Evolutionary conservation across 1,284 basidiomycete species (phyloP).

Genomic region (Amylostereum areolatum): DNA sequence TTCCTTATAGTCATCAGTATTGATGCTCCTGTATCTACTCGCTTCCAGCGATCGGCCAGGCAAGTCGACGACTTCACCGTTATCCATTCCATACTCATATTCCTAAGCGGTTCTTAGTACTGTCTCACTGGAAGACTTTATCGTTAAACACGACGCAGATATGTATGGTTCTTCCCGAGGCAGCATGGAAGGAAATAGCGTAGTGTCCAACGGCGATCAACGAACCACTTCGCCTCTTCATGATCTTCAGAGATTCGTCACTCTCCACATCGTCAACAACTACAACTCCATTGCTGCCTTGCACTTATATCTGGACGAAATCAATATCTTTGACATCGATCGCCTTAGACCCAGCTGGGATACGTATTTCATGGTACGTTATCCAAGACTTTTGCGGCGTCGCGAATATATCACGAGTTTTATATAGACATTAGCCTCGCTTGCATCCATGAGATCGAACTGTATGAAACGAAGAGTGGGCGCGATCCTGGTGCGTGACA

Average conservation of each 20-base stretch:
- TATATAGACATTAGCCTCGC: conserved; percentile 71
- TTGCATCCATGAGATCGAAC: conserved; percentile 86
- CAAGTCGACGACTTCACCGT: conserved; percentile 25
- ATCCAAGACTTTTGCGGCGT: not conserved
- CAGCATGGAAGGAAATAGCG: conserved; percentile 7
- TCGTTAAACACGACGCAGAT: conserved; percentile 23
- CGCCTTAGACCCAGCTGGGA: conserved; percentile 88
- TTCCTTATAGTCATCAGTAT: conserved; percentile 85
- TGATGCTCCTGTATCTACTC: conserved; percentile 75
- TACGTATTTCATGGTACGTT: conserved; percentile 86
- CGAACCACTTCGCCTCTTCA: conserved; percentile 33
- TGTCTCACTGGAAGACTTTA: conserved; percentile 48
- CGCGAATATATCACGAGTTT: conserved; percentile 3
- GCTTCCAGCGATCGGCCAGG: conserved; percentile 49
- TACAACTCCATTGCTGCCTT: conserved; percentile 54
- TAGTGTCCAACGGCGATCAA: conserved; percentile 14
- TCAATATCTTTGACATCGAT: conserved; percentile 69
- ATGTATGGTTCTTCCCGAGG: conserved; percentile 19
- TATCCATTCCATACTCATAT: no score
- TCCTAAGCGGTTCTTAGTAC: conserved; percentile 13
- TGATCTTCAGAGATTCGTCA: conserved; percentile 42
- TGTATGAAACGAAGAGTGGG: conserved; percentile 98
- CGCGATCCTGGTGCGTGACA: conserved; percentile 83
- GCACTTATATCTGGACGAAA: conserved; percentile 54
- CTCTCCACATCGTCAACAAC: conserved; percentile 70